phyloP scores from a whole-genome alignment of 192 early-diverging fungal genomes.

The Pilaira anomala region DNA sequence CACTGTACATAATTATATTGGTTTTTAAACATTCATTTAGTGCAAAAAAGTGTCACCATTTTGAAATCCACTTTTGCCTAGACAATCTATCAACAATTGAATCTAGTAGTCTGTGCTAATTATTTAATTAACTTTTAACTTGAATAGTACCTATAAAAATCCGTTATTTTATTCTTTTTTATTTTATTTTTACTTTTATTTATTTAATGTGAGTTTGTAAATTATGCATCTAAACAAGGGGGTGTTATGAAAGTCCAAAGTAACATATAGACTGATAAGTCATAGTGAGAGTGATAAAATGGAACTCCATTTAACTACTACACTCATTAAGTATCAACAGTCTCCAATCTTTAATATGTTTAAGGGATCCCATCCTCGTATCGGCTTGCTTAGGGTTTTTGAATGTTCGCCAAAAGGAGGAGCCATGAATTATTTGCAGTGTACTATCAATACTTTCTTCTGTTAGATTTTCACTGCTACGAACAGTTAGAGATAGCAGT shows the following conservation, averaged over 20 bases:
- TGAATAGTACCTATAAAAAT: too few relatives aligned
- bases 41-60: too few relatives aligned
- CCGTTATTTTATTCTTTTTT: too few relatives aligned
- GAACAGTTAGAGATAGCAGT: background rate
- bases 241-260: constrained; percentile 5
- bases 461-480: constrained; percentile 11
- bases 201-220: too few relatives aligned
- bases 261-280: constrained; percentile 6
- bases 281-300: constrained; percentile 5
- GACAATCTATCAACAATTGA: too few relatives aligned
- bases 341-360: constrained; percentile 6
- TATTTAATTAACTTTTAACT: too few relatives aligned
- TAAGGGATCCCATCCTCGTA: constrained; percentile 8
- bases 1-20: too few relatives aligned
- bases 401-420: background rate
- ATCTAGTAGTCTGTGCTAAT: too few relatives aligned
- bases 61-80: too few relatives aligned
- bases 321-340: constrained; percentile 4
- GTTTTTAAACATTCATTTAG: too few relatives aligned
- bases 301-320: constrained; percentile 11
- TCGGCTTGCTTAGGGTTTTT: constrained; percentile 5
- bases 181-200: too few relatives aligned
- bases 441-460: constrained; percentile 11
- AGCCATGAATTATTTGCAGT: constrained; percentile 13
- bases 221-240: constrained; percentile 1